Conservation (phyloP, 495 filamentous ascomycete species). For the Penicillium psychrofluorescens region DNA sequence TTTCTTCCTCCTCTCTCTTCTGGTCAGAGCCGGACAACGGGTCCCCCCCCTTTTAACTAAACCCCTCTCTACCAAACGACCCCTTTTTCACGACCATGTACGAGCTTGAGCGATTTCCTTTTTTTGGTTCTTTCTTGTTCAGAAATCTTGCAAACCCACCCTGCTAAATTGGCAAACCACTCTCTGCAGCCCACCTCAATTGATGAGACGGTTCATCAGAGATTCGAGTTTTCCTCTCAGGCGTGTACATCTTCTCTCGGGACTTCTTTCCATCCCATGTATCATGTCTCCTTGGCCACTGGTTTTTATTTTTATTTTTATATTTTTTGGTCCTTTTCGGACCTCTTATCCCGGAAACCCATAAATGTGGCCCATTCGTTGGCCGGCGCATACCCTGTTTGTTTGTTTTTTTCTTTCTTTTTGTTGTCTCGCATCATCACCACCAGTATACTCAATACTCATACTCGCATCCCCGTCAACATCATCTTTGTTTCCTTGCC, state of each 20-base stretch:
- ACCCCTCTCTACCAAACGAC: constrained; percentile 5
- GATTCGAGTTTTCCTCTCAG: constrained; percentile 5
- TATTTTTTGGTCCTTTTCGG: constrained; percentile 1
- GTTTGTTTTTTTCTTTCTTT: too few relatives aligned
- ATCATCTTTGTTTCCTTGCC: too few relatives aligned
- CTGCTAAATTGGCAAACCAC: constrained; percentile 15
- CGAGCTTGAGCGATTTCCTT: constrained; percentile 34
- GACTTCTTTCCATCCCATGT: constrained; percentile 18
- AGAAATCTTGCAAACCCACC: constrained; percentile 15
- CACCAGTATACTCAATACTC: background rate
- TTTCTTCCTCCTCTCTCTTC: constrained; percentile 2
- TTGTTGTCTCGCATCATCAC: constrained; percentile 4
- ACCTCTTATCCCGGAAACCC: constrained; percentile 15
- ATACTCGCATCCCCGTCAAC: too few relatives aligned
- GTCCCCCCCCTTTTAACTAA: constrained; percentile 1
- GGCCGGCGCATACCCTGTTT: constrained; percentile 17
- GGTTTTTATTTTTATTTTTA: constrained; percentile 10
- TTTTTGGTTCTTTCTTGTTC: constrained; percentile 21
- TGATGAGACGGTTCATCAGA: background rate
- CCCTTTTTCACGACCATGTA: constrained; percentile 31
- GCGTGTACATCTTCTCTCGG: constrained; percentile 11
- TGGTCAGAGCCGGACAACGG: background rate
- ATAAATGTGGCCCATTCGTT: constrained; percentile 15
- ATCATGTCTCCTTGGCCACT: constrained; percentile 26
- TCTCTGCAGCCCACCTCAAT: background rate